Evolutionary conservation across 495 filamentous ascomycete genomes (phyloP).

Genomic region (Lepraria neglecta): DNA sequence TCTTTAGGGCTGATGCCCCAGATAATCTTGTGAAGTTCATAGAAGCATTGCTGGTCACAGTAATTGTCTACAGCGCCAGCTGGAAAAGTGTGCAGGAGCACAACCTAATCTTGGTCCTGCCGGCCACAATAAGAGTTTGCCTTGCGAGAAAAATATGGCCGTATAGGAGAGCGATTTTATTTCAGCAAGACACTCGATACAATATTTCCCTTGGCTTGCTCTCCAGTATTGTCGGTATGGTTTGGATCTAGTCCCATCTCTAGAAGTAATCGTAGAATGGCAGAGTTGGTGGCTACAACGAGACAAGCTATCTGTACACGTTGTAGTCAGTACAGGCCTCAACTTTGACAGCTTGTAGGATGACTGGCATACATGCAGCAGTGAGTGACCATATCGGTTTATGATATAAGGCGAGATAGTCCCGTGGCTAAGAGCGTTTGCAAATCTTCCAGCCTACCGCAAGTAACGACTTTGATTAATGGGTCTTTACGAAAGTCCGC

Average conservation of each 20-base stretch:
- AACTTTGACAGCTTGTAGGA: neutral
- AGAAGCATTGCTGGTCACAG: neutral
- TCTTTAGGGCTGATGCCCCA: neutral
- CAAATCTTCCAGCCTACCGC: neutral
- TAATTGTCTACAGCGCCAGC: neutral
- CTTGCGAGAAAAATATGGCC: too few relatives aligned
- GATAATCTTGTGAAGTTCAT: constrained; percentile 7
- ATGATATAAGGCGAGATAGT: constrained; percentile 1
- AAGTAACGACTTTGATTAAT: neutral
- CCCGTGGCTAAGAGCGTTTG: neutral
- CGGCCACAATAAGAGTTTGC: too few relatives aligned
- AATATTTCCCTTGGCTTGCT: neutral
- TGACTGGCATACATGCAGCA: neutral
- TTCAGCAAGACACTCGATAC: too few relatives aligned
- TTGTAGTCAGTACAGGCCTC: neutral
- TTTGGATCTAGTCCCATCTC: neutral
- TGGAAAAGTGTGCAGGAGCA: neutral
- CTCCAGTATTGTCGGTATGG: neutral
- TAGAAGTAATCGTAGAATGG: neutral
- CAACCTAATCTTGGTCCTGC: neutral
- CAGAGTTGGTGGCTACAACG: neutral
- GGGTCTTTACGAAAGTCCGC: neutral
- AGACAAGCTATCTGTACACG: neutral
- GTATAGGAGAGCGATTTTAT: neutral
- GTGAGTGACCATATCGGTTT: neutral